Percentiles rank a stretch among this genome's conserved stretches.
phyloP scores from a whole-genome alignment of 306 rosid genomes.

The Parietaria judaica region DNA sequence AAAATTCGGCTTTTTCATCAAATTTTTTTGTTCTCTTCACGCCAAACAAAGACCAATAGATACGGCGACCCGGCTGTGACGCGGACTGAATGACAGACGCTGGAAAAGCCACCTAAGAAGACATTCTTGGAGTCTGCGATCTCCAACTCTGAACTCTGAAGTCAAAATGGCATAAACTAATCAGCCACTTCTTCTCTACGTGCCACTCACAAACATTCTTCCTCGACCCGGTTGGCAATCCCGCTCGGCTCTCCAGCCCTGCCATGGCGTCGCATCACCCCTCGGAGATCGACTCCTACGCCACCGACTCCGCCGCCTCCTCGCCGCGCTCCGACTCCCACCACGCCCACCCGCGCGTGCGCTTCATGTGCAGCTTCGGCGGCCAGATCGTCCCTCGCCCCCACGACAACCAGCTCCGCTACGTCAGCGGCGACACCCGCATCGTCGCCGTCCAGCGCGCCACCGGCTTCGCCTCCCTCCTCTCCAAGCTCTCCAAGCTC shows the following conservation, averaged over 20 bases:
- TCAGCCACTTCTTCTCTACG: not conserved
- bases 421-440: constrained; percentile 93
- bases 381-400: constrained; percentile 89
- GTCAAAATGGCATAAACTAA: too few relatives aligned
- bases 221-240: not conserved
- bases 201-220: not conserved
- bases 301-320: constrained; percentile 60
- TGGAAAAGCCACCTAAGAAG: not conserved
- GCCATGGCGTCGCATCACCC: constrained; percentile 48
- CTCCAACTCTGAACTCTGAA: not conserved
- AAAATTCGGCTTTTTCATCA: too few relatives aligned
- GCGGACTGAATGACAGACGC: constrained; percentile 1
- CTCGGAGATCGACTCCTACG: constrained; percentile 38
- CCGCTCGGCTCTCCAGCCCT: not conserved
- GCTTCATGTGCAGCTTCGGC: constrained; percentile 98
- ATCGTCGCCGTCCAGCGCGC: constrained; percentile 71
- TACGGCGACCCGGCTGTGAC: not conserved
- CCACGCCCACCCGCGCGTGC: constrained; percentile 38
- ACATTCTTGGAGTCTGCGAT: constrained; percentile 5
- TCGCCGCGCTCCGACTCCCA: constrained; percentile 67
- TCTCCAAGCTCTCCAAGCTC: constrained; percentile 69
- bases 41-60: not conserved
- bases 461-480: constrained; percentile 50
- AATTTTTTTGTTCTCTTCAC: too few relatives aligned
- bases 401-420: constrained; percentile 87